Evolutionary conservation across 257 asterid genomes (phyloP), one percentile per base, ranked within the genome.

Genomic region (Datura wrightii): DNA sequence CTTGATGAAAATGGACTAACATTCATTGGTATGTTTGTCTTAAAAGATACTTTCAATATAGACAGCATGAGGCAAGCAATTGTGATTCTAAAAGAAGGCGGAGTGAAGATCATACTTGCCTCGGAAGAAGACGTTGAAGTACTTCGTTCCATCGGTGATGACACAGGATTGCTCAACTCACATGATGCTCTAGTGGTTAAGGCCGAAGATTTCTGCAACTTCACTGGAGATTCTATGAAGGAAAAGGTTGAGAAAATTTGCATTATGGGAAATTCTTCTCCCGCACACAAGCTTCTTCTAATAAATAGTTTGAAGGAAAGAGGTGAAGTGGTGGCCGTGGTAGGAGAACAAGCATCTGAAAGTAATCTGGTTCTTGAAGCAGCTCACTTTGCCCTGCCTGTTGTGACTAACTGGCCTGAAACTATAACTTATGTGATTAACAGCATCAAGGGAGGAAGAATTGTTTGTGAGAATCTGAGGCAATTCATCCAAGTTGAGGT

Each of bases 311-410:
- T 90, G 84, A 78, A 34, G 71, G 62, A 70, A 54, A 80, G 53
- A 36, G 91, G 90, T 5, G 50, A 86, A 14, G 84, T 86, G 54
- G 91, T 90, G 54, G 89, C 87, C 6, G 59, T 90, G 24, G 3
- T 88, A 13, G 92, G 87, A 44, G 89, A 90, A 56, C 60, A 46
- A n/a, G 18, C 42, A 2, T 89, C 84, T 52, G 89, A 71, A 48
- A 42, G 39, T 44, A 71, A 86, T 16, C 91, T 89, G 2, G 89
- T 88, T 5, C 84, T 90, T 34, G 87, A 84, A 85, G 83, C 79
- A 83, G 88, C 92, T 19, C 83, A 88, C 15, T 41, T 90, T 58
- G 89, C 90, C 42, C 37, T 88, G 78, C 81, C 90, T 7, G 54
- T 83, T 37, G 89, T 87, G 76, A 81, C 79, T 62, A 79, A 85